phyloP scores from a whole-genome alignment of 306 rosid species.

The Gillenia trifoliata region DNA sequence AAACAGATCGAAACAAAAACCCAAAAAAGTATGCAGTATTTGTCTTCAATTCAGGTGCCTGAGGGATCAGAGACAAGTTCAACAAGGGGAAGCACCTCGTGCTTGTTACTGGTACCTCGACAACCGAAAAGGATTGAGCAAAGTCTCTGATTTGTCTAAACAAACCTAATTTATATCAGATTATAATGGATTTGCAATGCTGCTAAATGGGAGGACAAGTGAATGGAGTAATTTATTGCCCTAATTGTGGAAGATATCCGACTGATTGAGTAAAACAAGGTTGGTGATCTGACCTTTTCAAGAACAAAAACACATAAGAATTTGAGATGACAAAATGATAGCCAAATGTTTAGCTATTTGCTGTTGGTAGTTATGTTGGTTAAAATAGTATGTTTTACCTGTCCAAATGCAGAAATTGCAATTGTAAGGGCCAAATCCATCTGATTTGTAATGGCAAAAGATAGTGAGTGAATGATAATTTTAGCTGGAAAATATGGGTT shows the following conservation, averaged over 20 bases:
- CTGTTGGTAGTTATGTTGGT: slow-evolving; percentile 15
- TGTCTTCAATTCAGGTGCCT: slow-evolving; percentile 34
- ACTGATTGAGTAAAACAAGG: slow-evolving; percentile 50
- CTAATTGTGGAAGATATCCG: slow-evolving; percentile 36
- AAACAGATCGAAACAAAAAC: slow-evolving; percentile 1
- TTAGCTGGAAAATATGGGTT: not conserved
- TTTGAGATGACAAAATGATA: slow-evolving; percentile 4
- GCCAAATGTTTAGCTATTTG: slow-evolving; percentile 15
- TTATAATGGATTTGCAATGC: slow-evolving; percentile 19
- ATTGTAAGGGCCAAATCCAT: not conserved
- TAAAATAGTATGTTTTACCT: slow-evolving; percentile 11
- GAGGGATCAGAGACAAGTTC: slow-evolving; percentile 32
- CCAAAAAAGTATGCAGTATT: not conserved
- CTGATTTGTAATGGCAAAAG: not conserved
- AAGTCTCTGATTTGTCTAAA: slow-evolving; percentile 41
- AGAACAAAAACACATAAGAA: too few species aligned
- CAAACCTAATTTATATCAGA: slow-evolving; percentile 38
- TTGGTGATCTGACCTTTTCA: slow-evolving; percentile 44
- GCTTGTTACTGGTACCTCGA: slow-evolving; percentile 36
- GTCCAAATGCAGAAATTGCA: not conserved
- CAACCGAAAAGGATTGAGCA: slow-evolving; percentile 40
- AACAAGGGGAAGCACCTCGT: slow-evolving; percentile 18
- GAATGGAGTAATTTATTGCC: slow-evolving; percentile 30
- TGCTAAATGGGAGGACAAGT: slow-evolving; percentile 23
- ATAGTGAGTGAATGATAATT: not conserved